phyloP scores from a whole-genome alignment of 208 protist species.

The Leishmania aethiopica region DNA sequence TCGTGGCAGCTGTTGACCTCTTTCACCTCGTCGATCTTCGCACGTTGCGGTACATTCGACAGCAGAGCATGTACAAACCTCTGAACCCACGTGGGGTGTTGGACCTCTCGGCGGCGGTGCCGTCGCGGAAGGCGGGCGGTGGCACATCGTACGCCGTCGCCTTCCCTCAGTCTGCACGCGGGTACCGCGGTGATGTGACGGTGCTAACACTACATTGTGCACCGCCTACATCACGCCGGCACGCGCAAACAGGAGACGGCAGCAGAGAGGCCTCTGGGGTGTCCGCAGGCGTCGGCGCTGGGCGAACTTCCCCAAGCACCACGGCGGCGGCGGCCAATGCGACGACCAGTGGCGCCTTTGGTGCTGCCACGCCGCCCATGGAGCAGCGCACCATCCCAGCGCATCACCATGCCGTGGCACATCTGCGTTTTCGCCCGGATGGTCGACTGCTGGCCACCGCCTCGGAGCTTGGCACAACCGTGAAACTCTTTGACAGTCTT shows the following conservation, averaged over 20 bases:
- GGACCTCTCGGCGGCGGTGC: constrained; percentile 36
- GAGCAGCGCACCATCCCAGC: constrained; percentile 34
- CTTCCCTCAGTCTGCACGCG: constrained; percentile 31
- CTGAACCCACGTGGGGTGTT: constrained; percentile 48
- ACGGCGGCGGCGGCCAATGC: neutral
- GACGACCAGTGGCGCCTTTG: neutral
- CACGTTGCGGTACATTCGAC: constrained; percentile 53
- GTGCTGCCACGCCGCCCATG: neutral
- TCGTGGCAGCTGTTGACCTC: constrained; percentile 45
- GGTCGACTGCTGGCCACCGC: constrained; percentile 52
- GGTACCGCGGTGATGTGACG: constrained; percentile 27
- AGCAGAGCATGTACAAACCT: constrained; percentile 53
- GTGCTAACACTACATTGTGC: constrained; percentile 20
- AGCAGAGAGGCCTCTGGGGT: neutral
- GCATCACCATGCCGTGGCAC: constrained; percentile 40
- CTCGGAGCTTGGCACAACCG: constrained; percentile 60
- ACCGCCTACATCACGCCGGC: neutral
- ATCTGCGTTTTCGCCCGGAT: constrained; percentile 37
- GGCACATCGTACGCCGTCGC: constrained; percentile 17
- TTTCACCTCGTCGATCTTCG: constrained; percentile 72
- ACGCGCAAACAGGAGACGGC: neutral
- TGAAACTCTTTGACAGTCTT: constrained; percentile 63
- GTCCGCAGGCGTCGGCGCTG: neutral
- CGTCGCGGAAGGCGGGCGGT: neutral
- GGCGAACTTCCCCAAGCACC: neutral